Percentiles rank a stretch among this genome's conserved stretches.
Evolutionary conservation across 129 eudicot species (phyloP).

Genomic region (Tagetes erecta): DNA sequence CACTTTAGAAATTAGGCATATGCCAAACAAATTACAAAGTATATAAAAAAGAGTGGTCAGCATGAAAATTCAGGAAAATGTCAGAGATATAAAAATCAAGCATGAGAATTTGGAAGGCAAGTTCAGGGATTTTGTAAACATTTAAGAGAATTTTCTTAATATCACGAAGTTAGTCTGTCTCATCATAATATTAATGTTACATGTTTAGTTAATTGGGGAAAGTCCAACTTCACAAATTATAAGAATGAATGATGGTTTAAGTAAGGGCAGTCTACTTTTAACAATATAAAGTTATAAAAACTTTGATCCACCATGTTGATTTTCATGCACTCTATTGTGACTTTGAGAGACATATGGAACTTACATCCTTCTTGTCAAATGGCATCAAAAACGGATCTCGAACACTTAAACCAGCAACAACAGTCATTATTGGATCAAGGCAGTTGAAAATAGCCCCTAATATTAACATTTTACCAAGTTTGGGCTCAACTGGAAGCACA

Average conservation of each 20-base stretch:
- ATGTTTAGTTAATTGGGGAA: not conserved
- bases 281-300: not conserved
- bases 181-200: not conserved
- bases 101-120: not conserved
- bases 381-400: slow-evolving; percentile 95
- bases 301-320: slow-evolving; percentile 6
- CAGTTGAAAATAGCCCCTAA: slow-evolving; percentile 88
- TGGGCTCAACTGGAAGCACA: slow-evolving; percentile 96
- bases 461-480: slow-evolving; percentile 92
- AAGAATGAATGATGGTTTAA: not conserved
- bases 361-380: slow-evolving; percentile 86
- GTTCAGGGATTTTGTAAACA: not conserved
- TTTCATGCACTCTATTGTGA: not conserved
- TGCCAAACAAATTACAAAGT: not conserved
- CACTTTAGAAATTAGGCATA: not conserved
- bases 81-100: not conserved
- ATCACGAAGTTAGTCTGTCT: not conserved
- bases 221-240: not conserved
- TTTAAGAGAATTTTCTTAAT: not conserved
- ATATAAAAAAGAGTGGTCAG: not conserved
- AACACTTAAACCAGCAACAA: slow-evolving; percentile 90
- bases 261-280: not conserved
- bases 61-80: not conserved
- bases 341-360: slow-evolving; percentile 29
- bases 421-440: slow-evolving; percentile 91